A percentile compares a stretch with the other conserved stretches of the same genome.
Conservation (phyloP, 176 grass and related monocot species). For the Carex myosuroides region DNA sequence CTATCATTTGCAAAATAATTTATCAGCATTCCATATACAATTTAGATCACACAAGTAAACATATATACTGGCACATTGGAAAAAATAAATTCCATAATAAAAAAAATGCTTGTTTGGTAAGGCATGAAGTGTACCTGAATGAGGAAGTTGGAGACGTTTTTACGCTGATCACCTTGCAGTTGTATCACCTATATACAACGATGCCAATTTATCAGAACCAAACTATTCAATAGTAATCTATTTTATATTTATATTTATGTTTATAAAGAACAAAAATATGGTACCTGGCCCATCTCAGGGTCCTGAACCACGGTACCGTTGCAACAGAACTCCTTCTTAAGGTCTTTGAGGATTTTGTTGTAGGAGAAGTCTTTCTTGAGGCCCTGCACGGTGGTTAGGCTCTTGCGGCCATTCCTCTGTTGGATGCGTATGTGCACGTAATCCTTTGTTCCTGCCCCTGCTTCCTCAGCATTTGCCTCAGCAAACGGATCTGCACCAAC, state of each 20-base stretch:
- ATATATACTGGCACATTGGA: not conserved
- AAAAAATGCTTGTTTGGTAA: not conserved
- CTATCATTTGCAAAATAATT: slow-evolving; percentile 16
- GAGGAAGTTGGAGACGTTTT: slow-evolving; percentile 98
- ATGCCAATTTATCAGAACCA: not conserved
- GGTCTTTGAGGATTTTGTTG: slow-evolving; percentile 96
- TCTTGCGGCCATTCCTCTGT: slow-evolving; percentile 96
- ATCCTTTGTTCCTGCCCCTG: slow-evolving; percentile 85
- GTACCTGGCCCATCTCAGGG: slow-evolving; percentile 93
- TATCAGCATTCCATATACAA: not conserved
- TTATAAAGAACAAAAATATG: not conserved
- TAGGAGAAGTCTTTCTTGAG: slow-evolving; percentile 93
- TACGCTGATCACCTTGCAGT: slow-evolving; percentile 98
- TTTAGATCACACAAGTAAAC: not conserved
- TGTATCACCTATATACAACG: slow-evolving; percentile 69
- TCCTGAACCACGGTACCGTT: slow-evolving; percentile 99
- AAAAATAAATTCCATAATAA: not conserved
- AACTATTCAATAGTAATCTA: not conserved
- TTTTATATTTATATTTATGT: not conserved
- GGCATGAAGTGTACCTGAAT: slow-evolving; percentile 53
- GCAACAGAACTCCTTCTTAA: slow-evolving; percentile 99
- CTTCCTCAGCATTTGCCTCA: slow-evolving; percentile 98
- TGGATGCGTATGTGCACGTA: slow-evolving; percentile 96
- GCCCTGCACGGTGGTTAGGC: slow-evolving; percentile 93
- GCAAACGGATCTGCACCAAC: slow-evolving; percentile 74